A percentile compares a stretch with the other conserved stretches of the same genome.
These are phyloP conservation scores for Santalum album DNA, from an alignment of 164 flowering plant genomes.

Conservation along the genomic window DNA sequence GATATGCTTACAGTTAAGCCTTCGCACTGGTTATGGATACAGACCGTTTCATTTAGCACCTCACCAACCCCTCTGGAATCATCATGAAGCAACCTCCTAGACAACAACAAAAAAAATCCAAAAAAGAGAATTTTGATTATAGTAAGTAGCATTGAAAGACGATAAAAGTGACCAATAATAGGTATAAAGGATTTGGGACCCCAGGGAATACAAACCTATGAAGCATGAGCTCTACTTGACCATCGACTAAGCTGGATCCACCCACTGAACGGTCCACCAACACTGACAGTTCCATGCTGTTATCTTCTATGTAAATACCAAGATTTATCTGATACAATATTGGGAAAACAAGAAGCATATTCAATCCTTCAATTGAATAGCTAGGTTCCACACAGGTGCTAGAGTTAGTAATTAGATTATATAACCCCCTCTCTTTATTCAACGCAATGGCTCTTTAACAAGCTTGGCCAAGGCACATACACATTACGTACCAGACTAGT, in stretches of 20 bases:
- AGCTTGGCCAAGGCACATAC: too few species aligned
- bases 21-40: slow-evolving; percentile 46
- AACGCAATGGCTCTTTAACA: too few species aligned
- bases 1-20: slow-evolving; percentile 67
- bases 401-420: too few species aligned
- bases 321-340: slow-evolving; percentile 1
- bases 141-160: not conserved
- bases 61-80: slow-evolving; percentile 94
- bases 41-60: slow-evolving; percentile 71
- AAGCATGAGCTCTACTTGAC: slow-evolving; percentile 2
- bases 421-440: too few species aligned
- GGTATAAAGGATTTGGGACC: not conserved
- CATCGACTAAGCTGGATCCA: slow-evolving; percentile 1
- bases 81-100: slow-evolving; percentile 80
- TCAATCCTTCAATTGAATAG: too few species aligned
- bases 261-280: slow-evolving; percentile 3
- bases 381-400: too few species aligned
- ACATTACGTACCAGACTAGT: too few species aligned
- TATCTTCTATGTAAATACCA: not conserved
- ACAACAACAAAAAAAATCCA: not conserved
- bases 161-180: not conserved
- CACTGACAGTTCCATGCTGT: not conserved
- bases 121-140: not conserved
- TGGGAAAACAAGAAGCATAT: too few species aligned
- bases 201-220: not conserved